Evolutionary conservation across 2,329 filamentous ascomycete genomes (phyloP).

Genomic region (Penicillium sp.): DNA sequence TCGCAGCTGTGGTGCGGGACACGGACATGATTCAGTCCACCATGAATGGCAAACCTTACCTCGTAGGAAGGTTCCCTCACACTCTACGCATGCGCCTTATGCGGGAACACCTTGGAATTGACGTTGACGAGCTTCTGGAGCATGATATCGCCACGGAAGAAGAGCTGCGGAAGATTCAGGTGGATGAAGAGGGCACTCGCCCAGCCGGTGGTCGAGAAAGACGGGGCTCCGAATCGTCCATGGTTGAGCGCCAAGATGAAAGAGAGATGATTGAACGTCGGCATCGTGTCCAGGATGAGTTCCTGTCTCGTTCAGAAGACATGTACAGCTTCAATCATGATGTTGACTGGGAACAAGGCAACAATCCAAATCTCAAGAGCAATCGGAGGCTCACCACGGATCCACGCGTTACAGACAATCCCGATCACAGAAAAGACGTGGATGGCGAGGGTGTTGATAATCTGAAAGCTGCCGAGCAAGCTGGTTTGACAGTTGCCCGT

Average conservation of each 20-base stretch:
- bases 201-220: constrained; percentile 20
- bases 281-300: constrained; percentile 51
- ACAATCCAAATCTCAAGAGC: constrained; percentile 53
- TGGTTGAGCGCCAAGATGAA: constrained; percentile 37
- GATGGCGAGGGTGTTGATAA: constrained; percentile 72
- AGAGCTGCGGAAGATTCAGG: constrained; percentile 57
- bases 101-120: constrained; percentile 93
- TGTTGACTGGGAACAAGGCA: constrained; percentile 57
- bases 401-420: constrained; percentile 55
- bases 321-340: constrained; percentile 71
- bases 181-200: constrained; percentile 42
- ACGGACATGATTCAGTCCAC: constrained; percentile 86
- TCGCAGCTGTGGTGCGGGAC: constrained; percentile 83
- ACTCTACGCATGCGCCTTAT: constrained; percentile 88
- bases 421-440: constrained; percentile 66
- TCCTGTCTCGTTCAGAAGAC: constrained; percentile 52
- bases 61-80: constrained; percentile 87
- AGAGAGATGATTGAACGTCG: constrained; percentile 41
- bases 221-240: constrained; percentile 29
- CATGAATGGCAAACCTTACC: constrained; percentile 86
- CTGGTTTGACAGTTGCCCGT: constrained; percentile 58
- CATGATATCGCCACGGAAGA: constrained; percentile 66
- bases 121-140: constrained; percentile 85
- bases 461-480: constrained; percentile 61
- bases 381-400: constrained; percentile 54